Percentiles rank a stretch among this genome's conserved stretches.
phyloP scores from a whole-genome alignment of 1,284 basidiomycete genomes.

The Boletus semigastroideus region DNA sequence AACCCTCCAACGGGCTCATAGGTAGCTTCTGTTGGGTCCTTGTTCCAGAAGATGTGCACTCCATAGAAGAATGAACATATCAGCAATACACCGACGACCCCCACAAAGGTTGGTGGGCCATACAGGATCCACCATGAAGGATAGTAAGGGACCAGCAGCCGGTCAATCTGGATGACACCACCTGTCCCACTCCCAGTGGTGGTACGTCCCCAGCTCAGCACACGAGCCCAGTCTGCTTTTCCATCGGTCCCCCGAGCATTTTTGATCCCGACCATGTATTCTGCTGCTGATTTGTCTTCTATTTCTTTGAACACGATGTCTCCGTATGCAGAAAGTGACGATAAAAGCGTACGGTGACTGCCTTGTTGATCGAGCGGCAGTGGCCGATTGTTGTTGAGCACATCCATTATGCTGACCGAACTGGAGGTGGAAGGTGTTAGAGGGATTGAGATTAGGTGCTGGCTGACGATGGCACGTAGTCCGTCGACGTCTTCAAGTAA shows the following conservation, averaged over 20 bases:
- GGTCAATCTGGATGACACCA: constrained; percentile 88
- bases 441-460: constrained; percentile 81
- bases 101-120: constrained; percentile 60
- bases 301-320: constrained; percentile 75
- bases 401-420: constrained; percentile 32
- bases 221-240: constrained; percentile 71
- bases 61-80: constrained; percentile 75
- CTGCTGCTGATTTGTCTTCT: constrained; percentile 40
- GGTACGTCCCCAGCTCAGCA: constrained; percentile 81
- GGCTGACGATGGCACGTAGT: constrained; percentile 73
- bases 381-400: constrained; percentile 66
- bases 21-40: constrained; percentile 76
- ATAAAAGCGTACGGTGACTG: constrained; percentile 73
- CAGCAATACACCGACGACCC: constrained; percentile 51
- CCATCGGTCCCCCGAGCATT: constrained; percentile 78
- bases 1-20: constrained; percentile 85
- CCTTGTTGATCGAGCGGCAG: constrained; percentile 69
- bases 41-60: constrained; percentile 61
- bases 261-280: constrained; percentile 87
- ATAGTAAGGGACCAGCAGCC: constrained; percentile 80
- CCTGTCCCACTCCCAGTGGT: constrained; percentile 69
- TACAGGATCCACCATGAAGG: constrained; percentile 80
- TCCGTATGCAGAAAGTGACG: constrained; percentile 64
- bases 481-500: constrained; percentile 64
- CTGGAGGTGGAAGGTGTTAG: constrained; percentile 26